Evolutionary conservation across 768 basidiomycete genomes (phyloP), one percentile per base, ranked within the genome.

Genomic region (Cubamyces lactineus): DNA sequence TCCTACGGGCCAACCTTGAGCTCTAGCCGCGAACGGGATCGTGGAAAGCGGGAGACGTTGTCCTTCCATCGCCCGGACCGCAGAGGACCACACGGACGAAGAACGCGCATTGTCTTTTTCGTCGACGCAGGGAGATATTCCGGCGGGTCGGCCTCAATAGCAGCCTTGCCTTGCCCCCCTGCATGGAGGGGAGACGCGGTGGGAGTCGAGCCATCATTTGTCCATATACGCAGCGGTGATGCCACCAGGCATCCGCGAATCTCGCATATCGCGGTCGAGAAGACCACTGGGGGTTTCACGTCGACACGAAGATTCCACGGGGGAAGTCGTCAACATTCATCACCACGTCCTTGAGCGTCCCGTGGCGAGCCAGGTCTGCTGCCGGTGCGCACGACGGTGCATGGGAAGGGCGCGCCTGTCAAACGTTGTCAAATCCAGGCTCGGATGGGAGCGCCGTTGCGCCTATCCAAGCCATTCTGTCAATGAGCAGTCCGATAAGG

Each of bases 241-340:
- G 23, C 34, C 17, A 41, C 55, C 55, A 53, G 42, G 41, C 40
- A 62, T 51, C 42, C 55, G 61, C 45, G 61, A 57, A 46, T 57
- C 21, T 62, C 61, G 61, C 55, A 57, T 23, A 23, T 42, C n/a
- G 41, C 13, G 43, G 41, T 34, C 30, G 49, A 16, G 55, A 34
- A 19, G 11, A 15, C 16, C 2, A 28, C 26, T 52, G 38, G 49
- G 38, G 50, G 48, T 51, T 39, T 56, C 42, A 26, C 13, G 40
- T 48, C 39, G 46, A 54, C 53, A 34, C 28, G n/a, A 11, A 13
- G n/a, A 34, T 61, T 61, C 60, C 47, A 28, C 24, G 46, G 40
- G 13, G 48, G 52, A 55, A 49, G 34, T 34, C 24, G 19, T 13
- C 6, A 6, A 42, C 39, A 13, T 42, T 17, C 40, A 49, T 34